A percentile compares a stretch with the other conserved stretches of the same genome.
phyloP scores from a whole-genome alignment of 139 green algal genomes.

The Chlamydomonas asymmetrica region DNA sequence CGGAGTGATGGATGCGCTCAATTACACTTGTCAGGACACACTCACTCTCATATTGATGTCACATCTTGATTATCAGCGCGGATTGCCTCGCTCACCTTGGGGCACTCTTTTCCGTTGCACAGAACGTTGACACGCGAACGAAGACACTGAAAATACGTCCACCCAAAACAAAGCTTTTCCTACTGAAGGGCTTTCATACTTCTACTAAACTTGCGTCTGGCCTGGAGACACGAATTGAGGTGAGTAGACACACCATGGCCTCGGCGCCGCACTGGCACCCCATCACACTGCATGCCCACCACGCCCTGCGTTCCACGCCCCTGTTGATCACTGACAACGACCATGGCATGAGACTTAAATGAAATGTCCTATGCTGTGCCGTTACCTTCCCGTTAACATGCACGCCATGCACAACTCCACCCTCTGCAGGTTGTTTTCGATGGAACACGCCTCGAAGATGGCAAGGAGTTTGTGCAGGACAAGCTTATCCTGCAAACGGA shows the following conservation, averaged over 20 bases:
- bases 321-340: neutral
- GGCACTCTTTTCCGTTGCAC: neutral
- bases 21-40: neutral
- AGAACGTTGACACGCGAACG: constrained; percentile 36
- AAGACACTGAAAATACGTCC: constrained; percentile 32
- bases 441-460: constrained; percentile 21
- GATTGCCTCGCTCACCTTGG: neutral
- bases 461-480: constrained; percentile 33
- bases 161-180: constrained; percentile 45
- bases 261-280: neutral
- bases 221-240: constrained; percentile 42
- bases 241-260: constrained; percentile 3
- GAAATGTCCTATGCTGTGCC: neutral
- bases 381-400: neutral
- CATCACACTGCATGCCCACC: too few relatives aligned
- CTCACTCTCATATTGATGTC: neutral
- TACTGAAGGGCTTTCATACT: constrained; percentile 34
- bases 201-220: constrained; percentile 27
- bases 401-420: neutral
- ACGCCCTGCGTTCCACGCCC: too few relatives aligned
- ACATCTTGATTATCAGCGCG: neutral
- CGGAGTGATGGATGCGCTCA: neutral
- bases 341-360: neutral
- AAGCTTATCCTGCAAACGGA: constrained; percentile 44
- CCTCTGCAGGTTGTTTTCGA: constrained; percentile 34